Evolutionary conservation across 2,329 filamentous ascomycete genomes (phyloP).

Genomic region (Penicillium sclerotiorum): DNA sequence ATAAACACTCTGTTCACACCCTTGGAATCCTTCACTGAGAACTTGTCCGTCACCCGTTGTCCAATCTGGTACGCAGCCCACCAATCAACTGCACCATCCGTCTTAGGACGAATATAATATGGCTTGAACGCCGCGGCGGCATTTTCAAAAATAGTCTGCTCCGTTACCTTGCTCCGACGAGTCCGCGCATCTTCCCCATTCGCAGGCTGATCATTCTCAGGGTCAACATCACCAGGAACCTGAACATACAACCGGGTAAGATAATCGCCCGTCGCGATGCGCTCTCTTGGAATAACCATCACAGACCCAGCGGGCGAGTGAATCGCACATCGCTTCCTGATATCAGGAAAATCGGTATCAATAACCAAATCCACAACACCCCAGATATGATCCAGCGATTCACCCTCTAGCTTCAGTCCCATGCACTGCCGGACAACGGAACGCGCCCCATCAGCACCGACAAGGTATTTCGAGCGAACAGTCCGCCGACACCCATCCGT

Average conservation of each 20-base stretch:
- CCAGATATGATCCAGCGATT: conserved; percentile 73
- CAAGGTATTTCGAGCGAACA: conserved; percentile 68
- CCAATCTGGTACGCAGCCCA: conserved; percentile 77
- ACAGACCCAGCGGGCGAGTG: conserved; percentile 74
- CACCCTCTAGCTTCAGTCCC: conserved; percentile 59
- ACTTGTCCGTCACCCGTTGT: conserved; percentile 59
- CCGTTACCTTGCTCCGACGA: conserved; percentile 64
- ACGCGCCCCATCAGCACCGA: conserved; percentile 70
- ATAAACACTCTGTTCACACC: conserved; percentile 73
- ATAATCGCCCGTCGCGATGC: conserved; percentile 63
- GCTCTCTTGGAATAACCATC: conserved; percentile 76
- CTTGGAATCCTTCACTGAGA: conserved; percentile 63
- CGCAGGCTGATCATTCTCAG: conserved; percentile 25
- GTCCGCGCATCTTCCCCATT: conserved; percentile 64
- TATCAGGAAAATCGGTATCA: conserved; percentile 74
- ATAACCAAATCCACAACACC: conserved; percentile 76
- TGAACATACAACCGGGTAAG: conserved; percentile 68
- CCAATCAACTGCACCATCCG: conserved; percentile 66
- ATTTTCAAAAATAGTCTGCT: conserved; percentile 64
- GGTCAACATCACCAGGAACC: conserved; percentile 36
- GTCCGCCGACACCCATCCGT: conserved; percentile 32
- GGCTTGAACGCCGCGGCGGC: conserved; percentile 68
- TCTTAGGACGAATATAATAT: conserved; percentile 64
- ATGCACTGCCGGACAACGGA: conserved; percentile 65
- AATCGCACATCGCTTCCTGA: conserved; percentile 77